phyloP scores from a whole-genome alignment of 192 early-diverging fungal genomes.

The Geranomyces michiganensis region DNA sequence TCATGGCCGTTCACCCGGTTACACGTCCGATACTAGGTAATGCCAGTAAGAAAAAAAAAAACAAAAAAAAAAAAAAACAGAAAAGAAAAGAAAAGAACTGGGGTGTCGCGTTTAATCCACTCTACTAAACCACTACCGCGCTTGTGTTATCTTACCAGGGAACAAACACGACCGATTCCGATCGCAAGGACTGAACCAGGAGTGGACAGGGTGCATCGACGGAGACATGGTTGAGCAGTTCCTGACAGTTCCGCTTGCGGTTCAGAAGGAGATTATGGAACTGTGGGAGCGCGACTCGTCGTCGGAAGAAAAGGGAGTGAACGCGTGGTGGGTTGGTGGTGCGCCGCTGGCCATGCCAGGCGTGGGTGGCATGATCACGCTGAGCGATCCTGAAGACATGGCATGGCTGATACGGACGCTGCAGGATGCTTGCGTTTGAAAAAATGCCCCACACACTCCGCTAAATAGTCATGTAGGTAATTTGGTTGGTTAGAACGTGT shows the following conservation, averaged over 20 bases:
- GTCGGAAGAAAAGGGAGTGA: not conserved
- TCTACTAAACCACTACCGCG: not conserved
- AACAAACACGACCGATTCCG: constrained; percentile 11
- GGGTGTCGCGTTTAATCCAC: not conserved
- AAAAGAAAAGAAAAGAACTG: not conserved
- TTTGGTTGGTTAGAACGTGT: no score
- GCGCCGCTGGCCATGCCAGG: not conserved
- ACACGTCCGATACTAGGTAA: constrained; percentile 14
- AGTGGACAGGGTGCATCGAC: not conserved
- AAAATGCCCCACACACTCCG: no score
- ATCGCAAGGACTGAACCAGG: constrained; percentile 2
- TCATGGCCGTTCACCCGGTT: not conserved
- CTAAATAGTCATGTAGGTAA: no score
- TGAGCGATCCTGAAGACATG: not conserved
- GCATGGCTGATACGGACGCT: not conserved
- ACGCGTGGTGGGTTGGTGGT: not conserved
- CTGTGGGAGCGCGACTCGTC: not conserved
- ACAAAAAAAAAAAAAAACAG: no score
- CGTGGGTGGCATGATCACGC: not conserved
- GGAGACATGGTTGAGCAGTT: constrained; percentile 12
- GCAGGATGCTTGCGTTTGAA: not conserved
- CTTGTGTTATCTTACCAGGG: not conserved
- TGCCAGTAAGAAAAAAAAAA: no score
- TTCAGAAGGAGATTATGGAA: not conserved
- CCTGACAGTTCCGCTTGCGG: not conserved